Base-by-base conservation (phyloP, 139 green algal species). In the Coelastrella sp. region DNA sequence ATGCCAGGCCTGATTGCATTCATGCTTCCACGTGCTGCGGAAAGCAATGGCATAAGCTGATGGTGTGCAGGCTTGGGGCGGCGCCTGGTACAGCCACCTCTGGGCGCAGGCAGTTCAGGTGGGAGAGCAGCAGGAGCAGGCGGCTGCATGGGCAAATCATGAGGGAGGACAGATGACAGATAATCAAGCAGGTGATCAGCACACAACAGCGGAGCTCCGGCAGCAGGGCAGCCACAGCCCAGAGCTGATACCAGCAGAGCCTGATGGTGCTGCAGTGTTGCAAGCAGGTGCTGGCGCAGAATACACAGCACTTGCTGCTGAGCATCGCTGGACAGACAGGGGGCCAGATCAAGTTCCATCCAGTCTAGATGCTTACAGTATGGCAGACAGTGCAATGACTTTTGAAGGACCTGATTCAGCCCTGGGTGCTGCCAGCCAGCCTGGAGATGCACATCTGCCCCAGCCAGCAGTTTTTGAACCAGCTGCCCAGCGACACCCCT, bases 91-190 rank as follows among this genome's bases (percentile, higher is more conserved):
- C 84, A 57, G 90, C 15, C 56, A 80, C 57, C 90, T 96, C 59
- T 96, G 95, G 95, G 86, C 90, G 11, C 92, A 90, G 92, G 95
- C 95, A 4, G 14, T 95, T 9, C 80, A 90, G 22, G 74, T 95
- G 22, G 94, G 94, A 4, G 91, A 95, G 88, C 76, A 75, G 35
- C 92, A 95, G 81, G 91, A 93, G 79, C 80, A 84, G 63, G 58
- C 60, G 59, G 73, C 84, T 76, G 24, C 76, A 17, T 49, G 35
- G 35, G 89, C 83, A 82, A 22, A 81, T 49, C 35, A 68, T 8
- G 17, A 15, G 72, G 56, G 57, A 12, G 60, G 9, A 59, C 81
- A 86, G 60, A 22, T 59, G 59, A 9, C 84, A 83, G 84, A n/a
- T 74, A 70, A 70, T 17, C 68, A 25, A 63, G 84, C 84, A 80